Percentiles rank a stretch among this genome's conserved stretches.
phyloP scores from a whole-genome alignment of 768 basidiomycete genomes.

The Collybia mongolica region DNA sequence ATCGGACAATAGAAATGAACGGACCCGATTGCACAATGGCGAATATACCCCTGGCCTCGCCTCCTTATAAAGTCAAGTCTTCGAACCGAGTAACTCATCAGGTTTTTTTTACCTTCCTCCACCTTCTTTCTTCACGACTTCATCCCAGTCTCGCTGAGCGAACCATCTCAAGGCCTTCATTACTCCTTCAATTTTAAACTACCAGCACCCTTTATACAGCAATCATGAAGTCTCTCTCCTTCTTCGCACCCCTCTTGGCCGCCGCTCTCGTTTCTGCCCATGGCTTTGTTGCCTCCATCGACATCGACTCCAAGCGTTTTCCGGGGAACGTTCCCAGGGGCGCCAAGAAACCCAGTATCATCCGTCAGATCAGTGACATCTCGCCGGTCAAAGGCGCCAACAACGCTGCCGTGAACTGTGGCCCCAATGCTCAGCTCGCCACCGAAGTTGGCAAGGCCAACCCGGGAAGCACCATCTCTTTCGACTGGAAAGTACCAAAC shows the following conservation, averaged over 20 bases:
- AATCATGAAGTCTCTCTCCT: slow-evolving; percentile 20
- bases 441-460: slow-evolving; percentile 51
- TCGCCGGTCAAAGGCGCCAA: slow-evolving; percentile 53
- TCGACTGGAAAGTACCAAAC: slow-evolving; percentile 55
- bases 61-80: neutral
- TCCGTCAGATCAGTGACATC: slow-evolving; percentile 37
- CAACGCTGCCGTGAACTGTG: slow-evolving; percentile 61
- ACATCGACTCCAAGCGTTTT: slow-evolving; percentile 37
- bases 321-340: slow-evolving; percentile 31
- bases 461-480: slow-evolving; percentile 53
- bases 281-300: slow-evolving; percentile 37
- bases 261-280: slow-evolving; percentile 42
- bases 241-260: slow-evolving; percentile 32
- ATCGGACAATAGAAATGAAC: too few species aligned
- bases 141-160: slow-evolving; percentile 2
- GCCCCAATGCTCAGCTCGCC: slow-evolving; percentile 49
- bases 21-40: neutral
- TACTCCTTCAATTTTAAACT: neutral
- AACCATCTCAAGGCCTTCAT: neutral
- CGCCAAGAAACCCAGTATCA: slow-evolving; percentile 27
- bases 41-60: neutral
- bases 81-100: neutral
- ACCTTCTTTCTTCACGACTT: neutral
- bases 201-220: neutral
- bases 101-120: neutral